Base-by-base conservation (phyloP, 306 rosid genomes). In the Hippophae gyantsensis region DNA sequence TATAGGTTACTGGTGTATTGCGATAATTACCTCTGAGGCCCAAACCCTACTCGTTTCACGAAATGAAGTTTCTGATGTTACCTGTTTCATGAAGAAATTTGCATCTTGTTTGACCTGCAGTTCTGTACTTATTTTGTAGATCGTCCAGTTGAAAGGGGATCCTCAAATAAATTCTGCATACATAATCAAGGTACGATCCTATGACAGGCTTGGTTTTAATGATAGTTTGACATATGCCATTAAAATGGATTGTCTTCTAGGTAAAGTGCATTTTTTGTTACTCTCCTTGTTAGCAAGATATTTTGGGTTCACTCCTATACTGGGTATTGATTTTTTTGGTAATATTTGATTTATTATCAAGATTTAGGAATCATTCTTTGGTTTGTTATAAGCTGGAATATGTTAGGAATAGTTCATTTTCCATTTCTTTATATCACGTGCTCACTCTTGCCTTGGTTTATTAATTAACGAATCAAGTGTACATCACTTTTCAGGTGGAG, bases 111-210 rank as follows among this genome's bases (percentile, higher is more conserved):
- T 89, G 97, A 89, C 97, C 69, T 84, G 84, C 84, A 85, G 85
- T 87, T 82, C 77, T 87, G 88, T 87, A 71, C 76, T 83, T 83
- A 66, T 87, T 87, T 87, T 85, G 95, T 90, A 90, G 98, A 72
- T 74, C 42, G 82, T 72, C 71, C 72, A 26, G 57, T 55, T 66
- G 48, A 87, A 70, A 72, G 95, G 78, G 57, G 93, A 87, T 74
- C 76, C 83, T 60, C 89, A 82, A 62, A 38, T 73, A 63, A 68
- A 74, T 75, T 87, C 84, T 13, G 89, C 79, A 14, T 92, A 83
- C 68, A 66, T 83, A 71, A 80, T 92, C 54, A 92, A 88, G 96
- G 99, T 92, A 82, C 50, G 58, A 62, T 61, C 57, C 65, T 53
- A n/a, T 26, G 8, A 50, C 62, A 57, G 58, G 78, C 60, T 68